Conservation (phyloP, 805 yeast genomes). For the Pichia nakasei region DNA sequence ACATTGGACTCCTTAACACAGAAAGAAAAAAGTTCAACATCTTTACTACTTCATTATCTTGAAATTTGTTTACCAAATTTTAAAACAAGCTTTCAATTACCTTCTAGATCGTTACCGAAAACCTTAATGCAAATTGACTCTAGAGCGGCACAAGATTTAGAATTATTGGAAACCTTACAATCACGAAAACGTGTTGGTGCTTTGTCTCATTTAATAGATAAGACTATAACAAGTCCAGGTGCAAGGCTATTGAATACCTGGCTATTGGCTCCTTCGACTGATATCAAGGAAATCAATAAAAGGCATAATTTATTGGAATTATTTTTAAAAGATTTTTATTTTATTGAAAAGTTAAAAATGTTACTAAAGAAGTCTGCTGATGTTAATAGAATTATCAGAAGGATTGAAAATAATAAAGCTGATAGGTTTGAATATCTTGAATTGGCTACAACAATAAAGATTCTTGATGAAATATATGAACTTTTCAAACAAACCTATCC, state of each 20-base stretch:
- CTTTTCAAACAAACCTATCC: conserved; percentile 10
- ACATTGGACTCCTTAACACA: conserved; percentile 28
- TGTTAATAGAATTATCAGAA: conserved; percentile 50
- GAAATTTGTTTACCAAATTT: conserved; percentile 66
- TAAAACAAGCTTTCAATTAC: conserved; percentile 54
- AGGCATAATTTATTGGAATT: conserved; percentile 47
- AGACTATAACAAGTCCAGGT: conserved; percentile 78
- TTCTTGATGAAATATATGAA: conserved; percentile 23
- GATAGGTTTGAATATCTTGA: conserved; percentile 24
- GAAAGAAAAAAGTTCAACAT: conserved; percentile 53
- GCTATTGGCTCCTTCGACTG: conserved; percentile 72
- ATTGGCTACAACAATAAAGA: conserved; percentile 20
- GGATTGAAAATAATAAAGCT: conserved; percentile 36
- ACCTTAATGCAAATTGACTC: conserved; percentile 71
- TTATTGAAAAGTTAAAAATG: conserved; percentile 26
- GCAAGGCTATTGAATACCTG: conserved; percentile 70
- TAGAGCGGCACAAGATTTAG: conserved; percentile 68
- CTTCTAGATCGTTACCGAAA: conserved; percentile 45
- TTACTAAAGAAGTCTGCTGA: conserved; percentile 43
- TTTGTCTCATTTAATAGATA: conserved; percentile 54
- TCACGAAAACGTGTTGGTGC: conserved; percentile 58
- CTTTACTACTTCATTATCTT: conserved; percentile 57
- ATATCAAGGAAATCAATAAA: conserved; percentile 41
- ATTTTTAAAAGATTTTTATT: conserved; percentile 27
- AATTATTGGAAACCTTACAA: conserved; percentile 52